Evolutionary conservation across 371 early-diverging fungal species (phyloP), one percentile per base, ranked within the genome.

Genomic region (Paraphysoderma sedebokerense): DNA sequence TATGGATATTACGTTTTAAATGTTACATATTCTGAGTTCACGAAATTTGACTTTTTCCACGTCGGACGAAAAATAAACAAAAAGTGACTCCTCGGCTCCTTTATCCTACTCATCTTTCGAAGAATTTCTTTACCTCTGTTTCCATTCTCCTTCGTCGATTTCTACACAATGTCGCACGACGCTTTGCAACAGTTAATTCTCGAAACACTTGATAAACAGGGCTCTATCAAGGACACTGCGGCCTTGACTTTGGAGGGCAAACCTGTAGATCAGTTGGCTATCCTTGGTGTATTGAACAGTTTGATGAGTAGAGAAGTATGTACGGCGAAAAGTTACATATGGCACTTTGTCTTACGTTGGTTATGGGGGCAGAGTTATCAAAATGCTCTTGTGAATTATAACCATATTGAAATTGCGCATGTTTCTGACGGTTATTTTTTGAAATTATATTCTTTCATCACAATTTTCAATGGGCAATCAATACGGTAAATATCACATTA

Each of bases 201-300:
- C 22, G 67, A 65, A 33, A 78, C 72, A 46, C 74, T 85, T 33
- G 77, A 80, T 56, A 52, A 67, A 29, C 60, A 71, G 38, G 71
- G 72, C 46, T 50, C 55, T 37, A 79, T 84, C 53, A 61, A 61
- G 36, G 70, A 81, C 59, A 72, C 84, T 13, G 74, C 68, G 9
- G 60, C 66, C 22, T 70, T 86, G 51, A 65, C 50, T 22, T 65
- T 63, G 32, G 56, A 76, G 52, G 78, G 72, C 22, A 51, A 68
- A 9, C 50, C 63, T 24, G 59, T 83, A 50, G 79, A 80, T 38
- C 82, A 82, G 59, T 68, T 74, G 12, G 68, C 66, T 11, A 60
- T 90, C 32, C 70, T 86, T 23, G 91, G 89, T 48, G 85, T 80
- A 17, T 68, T 93, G 49, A 87, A 84, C 70, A 78, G 76, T 51